A percentile compares a stretch with the other conserved stretches of the same genome.
Conservation (phyloP, 2,329 filamentous ascomycete genomes). For the Claviceps maximensis region DNA sequence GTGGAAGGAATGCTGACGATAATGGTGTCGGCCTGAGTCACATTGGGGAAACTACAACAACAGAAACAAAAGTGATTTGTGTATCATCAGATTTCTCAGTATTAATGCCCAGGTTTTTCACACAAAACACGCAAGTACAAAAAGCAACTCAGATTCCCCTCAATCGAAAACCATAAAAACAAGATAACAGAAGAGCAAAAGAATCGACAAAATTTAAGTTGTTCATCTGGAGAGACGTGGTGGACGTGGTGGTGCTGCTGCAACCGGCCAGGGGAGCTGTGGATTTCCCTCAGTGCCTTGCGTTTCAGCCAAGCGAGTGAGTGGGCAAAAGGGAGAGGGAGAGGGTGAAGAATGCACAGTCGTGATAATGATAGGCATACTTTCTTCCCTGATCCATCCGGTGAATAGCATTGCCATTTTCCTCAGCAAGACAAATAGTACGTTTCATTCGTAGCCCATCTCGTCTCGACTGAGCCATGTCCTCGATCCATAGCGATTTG, state of each 20-base stretch:
- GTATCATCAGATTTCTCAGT: conserved; percentile 3
- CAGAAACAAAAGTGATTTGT: not conserved
- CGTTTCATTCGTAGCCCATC: not conserved
- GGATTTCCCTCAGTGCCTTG: not conserved
- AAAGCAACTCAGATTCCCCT: conserved; percentile 6
- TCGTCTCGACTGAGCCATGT: conserved; percentile 5
- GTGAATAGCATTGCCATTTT: not conserved
- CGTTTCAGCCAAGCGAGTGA: not conserved
- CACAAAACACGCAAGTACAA: conserved; percentile 3
- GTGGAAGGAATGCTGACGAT: not conserved
- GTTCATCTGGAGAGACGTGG: not conserved
- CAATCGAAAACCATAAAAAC: conserved; percentile 4
- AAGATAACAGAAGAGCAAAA: not conserved
- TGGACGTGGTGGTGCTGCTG: not conserved
- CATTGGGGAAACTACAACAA: not conserved
- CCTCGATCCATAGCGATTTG: conserved; percentile 9
- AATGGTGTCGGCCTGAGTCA: not conserved
- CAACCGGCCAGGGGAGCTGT: not conserved
- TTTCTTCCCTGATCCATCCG: not conserved
- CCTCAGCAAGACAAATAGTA: not conserved
- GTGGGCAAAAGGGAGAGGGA: not conserved
- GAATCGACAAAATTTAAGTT: not conserved
- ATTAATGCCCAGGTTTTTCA: conserved; percentile 12
- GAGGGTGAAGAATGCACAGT: not conserved
- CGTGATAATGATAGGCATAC: not conserved